Base-by-base conservation (phyloP, 2,329 filamentous ascomycete species). In the Teratosphaeria gauchensis region DNA sequence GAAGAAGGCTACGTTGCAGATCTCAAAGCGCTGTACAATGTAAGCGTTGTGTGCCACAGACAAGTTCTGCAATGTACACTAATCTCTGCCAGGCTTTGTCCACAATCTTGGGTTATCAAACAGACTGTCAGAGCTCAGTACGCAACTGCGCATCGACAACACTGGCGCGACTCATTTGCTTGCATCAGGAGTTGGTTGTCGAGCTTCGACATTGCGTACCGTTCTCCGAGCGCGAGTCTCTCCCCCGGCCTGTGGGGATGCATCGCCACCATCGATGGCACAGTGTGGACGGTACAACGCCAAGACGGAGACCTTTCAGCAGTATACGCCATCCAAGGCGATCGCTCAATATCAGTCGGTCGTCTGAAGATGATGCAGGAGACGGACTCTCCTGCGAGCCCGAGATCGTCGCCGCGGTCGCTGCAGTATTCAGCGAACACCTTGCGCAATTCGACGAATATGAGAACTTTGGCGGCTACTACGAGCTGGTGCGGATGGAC, bases 1-100 rank as follows among this genome's bases (percentile, higher is more conserved):
- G 94, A 97, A 72, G 88, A 94, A 70, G 84, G 87, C 67, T 97
- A 97, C 71, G 86, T 97, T 66, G 84, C 86, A 16, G 92, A 96
- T 67, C 74, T 97, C 59, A 90, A 90, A 66, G 90, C 94, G 64
- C 78, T 97, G 60, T 87, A 88, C 71, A 91, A 95, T 74, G 92
- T 92, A 76, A 58, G 21, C 33, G 32, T 12, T 12, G 0, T 4
- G 3, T 4, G 24, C 19, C 19, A 30, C 24, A 5, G 31, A 12
- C 8, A 2, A 55, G 38, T 32, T 53, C n/a, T 51, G 2, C 35
- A 42, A 42, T 42, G 11, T 5, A 51, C 59, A 58, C 51, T 60
- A 71, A 46, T 11, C 28, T n/a, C 16, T 21, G 12, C 7, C 32
- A 55, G 75, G 75, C 75, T 56, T 75, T 76, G 67, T 78, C 78